These are phyloP conservation scores for Shiraia sp. DNA, from an alignment of 2,329 filamentous ascomycete genomes.

Conservation along the genomic window DNA sequence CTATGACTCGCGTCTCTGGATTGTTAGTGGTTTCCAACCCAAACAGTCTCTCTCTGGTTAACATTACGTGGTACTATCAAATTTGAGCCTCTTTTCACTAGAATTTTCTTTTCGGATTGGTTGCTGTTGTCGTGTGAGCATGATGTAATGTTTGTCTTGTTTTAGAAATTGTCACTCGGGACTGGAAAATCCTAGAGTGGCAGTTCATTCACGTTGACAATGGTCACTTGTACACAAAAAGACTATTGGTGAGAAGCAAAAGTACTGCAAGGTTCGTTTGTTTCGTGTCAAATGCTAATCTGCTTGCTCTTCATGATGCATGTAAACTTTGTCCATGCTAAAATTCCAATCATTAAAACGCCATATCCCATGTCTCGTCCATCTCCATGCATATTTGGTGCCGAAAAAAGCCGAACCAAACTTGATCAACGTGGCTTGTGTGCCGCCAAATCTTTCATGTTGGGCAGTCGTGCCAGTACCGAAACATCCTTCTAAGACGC, in stretches of 20 bases:
- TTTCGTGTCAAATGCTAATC: constrained; percentile 3
- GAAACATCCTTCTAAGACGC: constrained; percentile 3
- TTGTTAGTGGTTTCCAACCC: constrained; percentile 35
- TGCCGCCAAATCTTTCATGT: neutral
- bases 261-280: too few species aligned
- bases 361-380: constrained; percentile 14
- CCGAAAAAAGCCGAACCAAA: too few species aligned
- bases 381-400: neutral
- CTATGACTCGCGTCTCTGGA: constrained; percentile 41
- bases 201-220: too few species aligned
- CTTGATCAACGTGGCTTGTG: too few species aligned
- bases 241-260: neutral
- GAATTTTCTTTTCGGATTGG: constrained; percentile 9
- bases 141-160: neutral
- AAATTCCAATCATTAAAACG: neutral
- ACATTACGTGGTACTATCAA: constrained; percentile 42
- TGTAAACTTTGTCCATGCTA: neutral
- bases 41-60: constrained; percentile 43
- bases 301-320: constrained; percentile 1
- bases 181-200: too few species aligned
- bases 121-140: neutral
- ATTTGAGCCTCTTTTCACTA: constrained; percentile 44
- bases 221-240: neutral
- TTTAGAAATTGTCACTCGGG: neutral
- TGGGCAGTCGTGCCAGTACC: neutral